Evolutionary conservation across 228 moss, liverwort and hornwort genomes (phyloP).

Genomic region (Sphagnum magellanicum): DNA sequence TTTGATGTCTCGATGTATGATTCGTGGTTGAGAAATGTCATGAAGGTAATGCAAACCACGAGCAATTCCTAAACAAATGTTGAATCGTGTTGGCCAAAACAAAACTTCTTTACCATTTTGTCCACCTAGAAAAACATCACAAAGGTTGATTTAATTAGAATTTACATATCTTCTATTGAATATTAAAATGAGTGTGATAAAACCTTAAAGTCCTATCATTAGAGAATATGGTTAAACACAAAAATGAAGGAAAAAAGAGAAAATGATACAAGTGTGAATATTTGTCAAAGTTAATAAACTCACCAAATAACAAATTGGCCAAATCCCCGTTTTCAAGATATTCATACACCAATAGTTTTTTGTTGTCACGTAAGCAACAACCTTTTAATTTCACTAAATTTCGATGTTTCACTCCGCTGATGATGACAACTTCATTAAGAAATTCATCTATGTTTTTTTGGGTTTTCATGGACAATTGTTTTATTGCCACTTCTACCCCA

Average conservation of each 20-base stretch:
- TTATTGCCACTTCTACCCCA: conserved; percentile 53
- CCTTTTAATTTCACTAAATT: conserved; percentile 75
- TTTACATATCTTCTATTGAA: too few relatives aligned
- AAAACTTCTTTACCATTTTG: neutral
- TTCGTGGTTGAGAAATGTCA: conserved; percentile 34
- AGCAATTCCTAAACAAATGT: conserved; percentile 33
- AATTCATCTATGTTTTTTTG: conserved; percentile 55
- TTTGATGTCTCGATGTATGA: conserved; percentile 50
- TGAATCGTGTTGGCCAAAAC: conserved; percentile 30
- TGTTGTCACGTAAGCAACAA: conserved; percentile 54
- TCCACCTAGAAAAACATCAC: too few relatives aligned
- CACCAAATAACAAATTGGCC: conserved; percentile 45
- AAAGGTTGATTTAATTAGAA: too few relatives aligned
- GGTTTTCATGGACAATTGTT: conserved; percentile 54
- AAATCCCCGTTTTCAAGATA: conserved; percentile 53
- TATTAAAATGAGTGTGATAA: too few relatives aligned
- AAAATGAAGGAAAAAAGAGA: too few relatives aligned
- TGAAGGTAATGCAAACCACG: conserved; percentile 48
- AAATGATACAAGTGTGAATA: too few relatives aligned
- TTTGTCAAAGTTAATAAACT: neutral
- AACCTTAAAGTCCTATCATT: too few relatives aligned
- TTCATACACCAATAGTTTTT: conserved; percentile 61
- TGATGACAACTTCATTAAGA: conserved; percentile 63
- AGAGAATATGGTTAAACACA: too few relatives aligned
- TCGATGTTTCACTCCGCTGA: conserved; percentile 62